Conservation (phyloP, 163 green algal species). For the Prototheca wickerhamii region DNA sequence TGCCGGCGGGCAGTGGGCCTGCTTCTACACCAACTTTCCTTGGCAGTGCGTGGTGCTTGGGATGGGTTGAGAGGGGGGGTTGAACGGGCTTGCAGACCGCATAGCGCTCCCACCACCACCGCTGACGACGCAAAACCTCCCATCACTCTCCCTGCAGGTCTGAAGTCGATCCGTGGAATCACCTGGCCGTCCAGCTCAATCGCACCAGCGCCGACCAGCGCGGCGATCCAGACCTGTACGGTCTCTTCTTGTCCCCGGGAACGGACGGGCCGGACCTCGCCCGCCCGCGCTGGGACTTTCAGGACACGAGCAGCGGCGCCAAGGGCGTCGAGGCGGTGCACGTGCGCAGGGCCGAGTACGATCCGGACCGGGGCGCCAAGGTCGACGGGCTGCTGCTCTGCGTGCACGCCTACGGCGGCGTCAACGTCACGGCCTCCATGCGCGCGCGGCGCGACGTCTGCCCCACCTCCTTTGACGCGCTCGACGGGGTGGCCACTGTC, state of each 20-base stretch:
- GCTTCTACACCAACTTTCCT: conserved; percentile 18
- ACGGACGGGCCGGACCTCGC: background rate
- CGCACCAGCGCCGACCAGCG: conserved; percentile 21
- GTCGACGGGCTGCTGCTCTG: conserved; percentile 17
- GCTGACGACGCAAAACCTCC: background rate
- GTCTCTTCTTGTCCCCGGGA: conserved; percentile 16
- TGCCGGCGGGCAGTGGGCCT: conserved; percentile 26
- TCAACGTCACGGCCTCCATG: conserved; percentile 15
- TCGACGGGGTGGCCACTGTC: conserved; percentile 15
- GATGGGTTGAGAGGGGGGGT: background rate
- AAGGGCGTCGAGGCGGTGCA: conserved; percentile 19
- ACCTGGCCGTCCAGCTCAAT: conserved; percentile 33
- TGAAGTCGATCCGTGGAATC: conserved; percentile 22
- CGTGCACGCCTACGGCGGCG: conserved; percentile 29
- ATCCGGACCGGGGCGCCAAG: background rate
- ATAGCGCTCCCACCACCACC: background rate
- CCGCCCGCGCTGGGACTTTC: conserved; percentile 27
- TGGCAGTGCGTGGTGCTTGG: conserved; percentile 14
- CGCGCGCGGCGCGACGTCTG: conserved; percentile 19
- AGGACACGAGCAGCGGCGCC: conserved; percentile 30
- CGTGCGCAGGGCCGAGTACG: conserved; percentile 22
- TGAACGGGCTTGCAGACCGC: background rate
- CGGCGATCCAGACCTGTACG: conserved; percentile 46
- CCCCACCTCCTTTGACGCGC: conserved; percentile 19
- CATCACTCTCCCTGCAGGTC: background rate